Evolutionary conservation across 2,329 filamentous ascomycete genomes (phyloP), one percentile per base, ranked within the genome.

Genomic region (Aspergillus ustus): DNA sequence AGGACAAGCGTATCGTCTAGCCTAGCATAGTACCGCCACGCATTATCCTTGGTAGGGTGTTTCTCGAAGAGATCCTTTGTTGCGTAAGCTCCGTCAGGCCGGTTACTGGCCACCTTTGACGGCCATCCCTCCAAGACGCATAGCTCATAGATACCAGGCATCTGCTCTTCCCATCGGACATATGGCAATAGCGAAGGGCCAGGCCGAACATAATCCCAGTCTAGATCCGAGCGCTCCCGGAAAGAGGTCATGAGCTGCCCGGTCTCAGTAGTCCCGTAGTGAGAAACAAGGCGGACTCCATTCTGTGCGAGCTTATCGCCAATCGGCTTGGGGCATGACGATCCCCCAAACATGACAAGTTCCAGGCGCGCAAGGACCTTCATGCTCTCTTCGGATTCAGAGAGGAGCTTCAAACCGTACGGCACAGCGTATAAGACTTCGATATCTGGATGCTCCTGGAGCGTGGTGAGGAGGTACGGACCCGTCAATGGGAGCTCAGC

Each of bases 391-490:
- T 84, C 77, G 0, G 82, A 81, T 68, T 90, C 88, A 0, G 82
- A 82, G 0, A 90, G 76, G 0, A 90, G 75, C 68, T 90, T 89
- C 25, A 90, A 72, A 0, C 85, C 83, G 65, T 89, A 90, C 0
- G 88, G 88, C 0, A 90, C 87, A 2, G 80, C 82, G 60, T 87
- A 83, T n/a, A 90, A 82, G 19, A 84, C 82, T 58, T 89, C 80
- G 0, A 82, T 80, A 15, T 80, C 66, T 3, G 56, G 61, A 60
- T 80, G 72, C 9, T 70, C 70, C 7, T 75, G 65, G 62, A 87
- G 77, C 9, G 79, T 80, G 2, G 73, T 69, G 1, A 84, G 72
- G 9, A 63, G 40, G 51, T 63, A 44, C 1, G 78, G 72, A 1
- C 75, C 76, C 0, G 87, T 86, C 8, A 89, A 70, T 0, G 87